These are phyloP conservation scores for Fusarium torreyae DNA, from an alignment of 2,329 filamentous ascomycete species.

Conservation along the genomic window DNA sequence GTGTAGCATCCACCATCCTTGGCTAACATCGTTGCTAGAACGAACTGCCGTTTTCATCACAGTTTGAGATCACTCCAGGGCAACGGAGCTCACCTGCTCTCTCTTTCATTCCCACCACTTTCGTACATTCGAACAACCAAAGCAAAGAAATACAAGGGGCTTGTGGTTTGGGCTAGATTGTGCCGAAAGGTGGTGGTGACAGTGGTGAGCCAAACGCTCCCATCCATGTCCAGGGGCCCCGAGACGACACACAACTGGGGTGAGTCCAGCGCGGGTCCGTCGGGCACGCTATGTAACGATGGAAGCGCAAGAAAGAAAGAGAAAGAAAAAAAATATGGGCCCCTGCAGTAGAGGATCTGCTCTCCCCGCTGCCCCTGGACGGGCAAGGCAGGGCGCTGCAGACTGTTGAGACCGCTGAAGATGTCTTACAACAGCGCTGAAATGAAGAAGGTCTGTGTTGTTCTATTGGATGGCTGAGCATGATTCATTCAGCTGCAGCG, in stretches of 20 bases:
- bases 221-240: conserved; percentile 37
- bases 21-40: not conserved
- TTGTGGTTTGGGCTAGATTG: conserved; percentile 32
- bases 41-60: conserved; percentile 23
- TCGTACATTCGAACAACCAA: not conserved
- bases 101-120: not conserved
- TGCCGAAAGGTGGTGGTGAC: conserved; percentile 39
- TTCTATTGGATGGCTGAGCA: conserved; percentile 21
- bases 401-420: conserved; percentile 38
- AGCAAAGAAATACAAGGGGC: conserved; percentile 14
- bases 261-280: conserved; percentile 36
- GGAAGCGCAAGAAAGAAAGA: not conserved
- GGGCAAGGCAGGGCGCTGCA: conserved; percentile 29
- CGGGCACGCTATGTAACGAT: conserved; percentile 17
- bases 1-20: not conserved
- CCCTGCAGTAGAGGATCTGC: conserved; percentile 44
- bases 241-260: conserved; percentile 24
- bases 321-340: conserved; percentile 10
- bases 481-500: conserved; percentile 25
- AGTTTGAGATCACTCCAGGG: conserved; percentile 2
- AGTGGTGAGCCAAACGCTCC: conserved; percentile 39
- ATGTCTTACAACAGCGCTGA: conserved; percentile 30
- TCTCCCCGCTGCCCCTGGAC: conserved; percentile 16
- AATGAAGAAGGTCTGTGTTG: conserved; percentile 30
- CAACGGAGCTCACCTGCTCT: not conserved